A percentile compares a stretch with the other conserved stretches of the same genome.
Conservation (phyloP, 1,284 basidiomycete species). For the Pseudozyma hubeiensis region DNA sequence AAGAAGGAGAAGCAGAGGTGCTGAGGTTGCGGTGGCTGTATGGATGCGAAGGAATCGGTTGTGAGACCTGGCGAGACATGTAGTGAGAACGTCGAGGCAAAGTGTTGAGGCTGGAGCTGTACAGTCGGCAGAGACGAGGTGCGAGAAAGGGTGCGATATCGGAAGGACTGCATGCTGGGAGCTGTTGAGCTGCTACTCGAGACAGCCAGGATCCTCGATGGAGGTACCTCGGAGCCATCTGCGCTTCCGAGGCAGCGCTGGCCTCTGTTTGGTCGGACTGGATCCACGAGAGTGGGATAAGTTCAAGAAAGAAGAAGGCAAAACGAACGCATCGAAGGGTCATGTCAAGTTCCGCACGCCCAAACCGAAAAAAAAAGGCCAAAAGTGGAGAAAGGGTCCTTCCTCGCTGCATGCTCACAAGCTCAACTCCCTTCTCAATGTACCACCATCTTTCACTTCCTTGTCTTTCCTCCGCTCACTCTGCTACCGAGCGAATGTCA, state of each 20-base stretch:
- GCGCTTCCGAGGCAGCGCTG: background rate
- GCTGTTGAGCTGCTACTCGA: background rate
- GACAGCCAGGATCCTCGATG: constrained; percentile 1
- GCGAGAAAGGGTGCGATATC: background rate
- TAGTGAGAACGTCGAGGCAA: background rate
- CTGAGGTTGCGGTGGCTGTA: background rate
- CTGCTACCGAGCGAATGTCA: background rate
- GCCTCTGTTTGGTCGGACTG: background rate
- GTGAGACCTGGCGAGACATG: too few species aligned
- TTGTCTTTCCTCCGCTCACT: background rate
- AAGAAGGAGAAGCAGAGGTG: background rate
- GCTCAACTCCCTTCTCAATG: too few species aligned
- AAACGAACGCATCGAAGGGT: background rate
- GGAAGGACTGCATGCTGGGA: background rate
- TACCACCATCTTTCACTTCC: background rate
- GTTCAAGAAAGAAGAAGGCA: too few species aligned
- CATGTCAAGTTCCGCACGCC: constrained; percentile 4
- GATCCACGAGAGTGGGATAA: background rate
- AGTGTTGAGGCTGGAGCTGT: background rate
- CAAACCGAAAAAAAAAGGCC: background rate
- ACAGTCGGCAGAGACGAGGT: background rate
- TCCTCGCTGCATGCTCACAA: too few species aligned
- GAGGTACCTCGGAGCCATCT: constrained; percentile 1
- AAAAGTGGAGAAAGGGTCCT: background rate
- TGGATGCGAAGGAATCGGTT: too few species aligned